Base-by-base conservation (phyloP, 2,329 filamentous ascomycete genomes). In the Amauroascus niger region DNA sequence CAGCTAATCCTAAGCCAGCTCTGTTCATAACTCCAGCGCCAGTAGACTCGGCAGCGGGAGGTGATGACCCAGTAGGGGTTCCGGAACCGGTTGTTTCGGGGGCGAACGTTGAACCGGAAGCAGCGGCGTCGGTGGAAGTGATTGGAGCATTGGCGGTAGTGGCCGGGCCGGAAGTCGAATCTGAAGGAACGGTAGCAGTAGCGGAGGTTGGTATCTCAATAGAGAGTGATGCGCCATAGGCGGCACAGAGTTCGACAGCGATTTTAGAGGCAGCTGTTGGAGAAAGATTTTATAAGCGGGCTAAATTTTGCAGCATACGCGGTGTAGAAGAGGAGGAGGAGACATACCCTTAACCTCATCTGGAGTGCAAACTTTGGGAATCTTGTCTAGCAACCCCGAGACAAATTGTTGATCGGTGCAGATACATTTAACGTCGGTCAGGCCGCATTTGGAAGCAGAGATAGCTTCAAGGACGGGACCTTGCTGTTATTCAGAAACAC, bases 351-450 rank as follows among this genome's bases (percentile, higher is more conserved):
- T 18, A 35, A 48, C 28, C 18, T 48, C 45, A 2, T 48, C 45
- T 22, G 45, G 45, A 37, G n/a, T 48, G 45, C 45, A 48, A 9
- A 48, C 45, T 48, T 48, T 33, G 7, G 45, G 45, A n/a, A 48
- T 48, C 32, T 48, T 48, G 2, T 33, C 30, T 24, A 48, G 30
- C 7, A 48, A 24, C 16, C 45, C 32, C 35, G 26, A 22, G n/a
- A 48, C 45, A 37, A 48, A 48, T 14, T 22, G 8, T 30, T 37
- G 35, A 22, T 48, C 30, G 30, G 6, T 35, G 28, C 45, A 48
- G 16, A 48, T 48, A 16, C 45, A 48, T 37, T 48, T 48, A 13
- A 48, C 32, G 16, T 48, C 45, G 16, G 45, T 48, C n/a, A 48
- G 30, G 13, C 28, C 28, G 30, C 45, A 48, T 13, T 48, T 48